phyloP scores from a whole-genome alignment of 2,329 filamentous ascomycete genomes.

The Cytospora piceae region DNA sequence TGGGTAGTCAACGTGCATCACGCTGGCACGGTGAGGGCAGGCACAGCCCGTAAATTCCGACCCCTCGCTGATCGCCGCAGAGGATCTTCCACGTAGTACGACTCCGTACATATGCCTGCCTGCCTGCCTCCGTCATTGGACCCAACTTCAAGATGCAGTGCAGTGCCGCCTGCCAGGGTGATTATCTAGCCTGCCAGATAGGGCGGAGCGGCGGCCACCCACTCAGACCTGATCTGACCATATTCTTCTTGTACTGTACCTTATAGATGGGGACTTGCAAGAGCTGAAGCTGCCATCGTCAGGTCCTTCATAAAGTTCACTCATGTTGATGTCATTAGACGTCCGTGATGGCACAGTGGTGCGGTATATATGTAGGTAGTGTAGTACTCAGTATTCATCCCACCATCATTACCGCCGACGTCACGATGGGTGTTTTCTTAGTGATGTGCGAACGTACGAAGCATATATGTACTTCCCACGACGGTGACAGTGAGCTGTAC shows the following conservation, averaged over 20 bases:
- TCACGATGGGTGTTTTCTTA: constrained; percentile 12
- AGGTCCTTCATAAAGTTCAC: constrained; percentile 1
- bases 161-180: constrained; percentile 16
- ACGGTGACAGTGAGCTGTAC: neutral
- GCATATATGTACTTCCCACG: neutral
- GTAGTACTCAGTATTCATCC: neutral
- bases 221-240: constrained; percentile 8
- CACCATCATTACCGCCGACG: constrained; percentile 11
- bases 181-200: neutral
- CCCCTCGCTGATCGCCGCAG: constrained; percentile 5
- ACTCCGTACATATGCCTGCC: neutral
- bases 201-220: constrained; percentile 3
- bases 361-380: constrained; percentile 1
- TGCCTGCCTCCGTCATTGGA: constrained; percentile 5
- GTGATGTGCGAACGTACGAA: neutral
- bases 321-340: constrained; percentile 23
- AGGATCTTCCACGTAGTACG: neutral
- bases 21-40: constrained; percentile 3
- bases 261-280: constrained; percentile 18
- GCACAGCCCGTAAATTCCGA: neutral
- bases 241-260: constrained; percentile 7
- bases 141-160: constrained; percentile 11
- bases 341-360: constrained; percentile 6
- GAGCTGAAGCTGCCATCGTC: constrained; percentile 1
- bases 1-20: neutral